Evolutionary conservation across 2,329 filamentous ascomycete species (phyloP), one percentile per base, ranked within the genome.

Genomic region (Cercospora nicotianae): DNA sequence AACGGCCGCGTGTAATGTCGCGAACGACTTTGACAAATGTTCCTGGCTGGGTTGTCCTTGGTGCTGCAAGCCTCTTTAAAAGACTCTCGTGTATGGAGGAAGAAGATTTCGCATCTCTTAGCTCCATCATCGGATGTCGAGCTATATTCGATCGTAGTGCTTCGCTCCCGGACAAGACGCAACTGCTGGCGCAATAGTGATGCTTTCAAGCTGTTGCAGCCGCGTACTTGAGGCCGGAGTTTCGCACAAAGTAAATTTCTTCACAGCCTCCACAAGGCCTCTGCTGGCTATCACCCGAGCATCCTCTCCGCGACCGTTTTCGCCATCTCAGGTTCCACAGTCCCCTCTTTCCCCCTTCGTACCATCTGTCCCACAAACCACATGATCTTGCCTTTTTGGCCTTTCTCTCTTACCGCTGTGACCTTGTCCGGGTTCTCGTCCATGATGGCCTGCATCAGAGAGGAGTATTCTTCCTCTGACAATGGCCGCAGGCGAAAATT

Each of bases 331-430:
- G 89, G 86, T 77, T 90, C 87, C 6, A 91, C 84, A 1, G 86
- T 86, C 0, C 88, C 88, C 67, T 87, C 86, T 30, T 84, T 82
- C 30, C 87, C 87, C 68, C 81, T 79, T 55, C 86, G 82, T 79
- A 91, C 88, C 86, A 91, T 90, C 77, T 90, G 86, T 10, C 89
- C 89, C 13, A 91, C 85, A 72, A 91, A 86, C 81, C 86, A 91
- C 73, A 87, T 88, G 6, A 90, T 77, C 77, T 91, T 91, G n/a
- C 87, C 87, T 31, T 82, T 80, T 71, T 90, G 87, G 0, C 85
- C 84, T 74, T 87, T 88, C 58, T 83, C 80, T 51, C 84, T 80
- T 60, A 91, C 88, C 63, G 88, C 85, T 64, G 83, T 80, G 2
- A 89, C 87, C 80, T 89, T 85, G 42, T 85, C 81, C 0, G 82